Evolutionary conservation across 2,329 filamentous ascomycete genomes (phyloP), one percentile per base, ranked within the genome.

Genomic region (Zasmidium citrigriseum): DNA sequence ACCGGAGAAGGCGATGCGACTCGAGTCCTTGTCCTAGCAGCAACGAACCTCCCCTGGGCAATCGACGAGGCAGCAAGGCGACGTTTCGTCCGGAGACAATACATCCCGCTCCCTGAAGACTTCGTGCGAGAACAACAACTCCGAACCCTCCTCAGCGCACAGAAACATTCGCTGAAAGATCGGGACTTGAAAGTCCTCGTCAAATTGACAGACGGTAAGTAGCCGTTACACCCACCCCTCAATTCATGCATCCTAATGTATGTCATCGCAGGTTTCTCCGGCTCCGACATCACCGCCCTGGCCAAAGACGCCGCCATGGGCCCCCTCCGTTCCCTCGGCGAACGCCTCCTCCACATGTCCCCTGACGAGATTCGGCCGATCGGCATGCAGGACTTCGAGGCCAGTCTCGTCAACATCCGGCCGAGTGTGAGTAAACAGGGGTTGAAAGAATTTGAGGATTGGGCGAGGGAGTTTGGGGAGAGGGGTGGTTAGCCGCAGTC

Each of bases 221-320:
- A 11, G n/a, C n/a, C n/a, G n/a, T n/a, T n/a, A n/a, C n/a, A n/a
- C 27, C 27, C 18, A 4, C 12, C 16, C 29, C 25, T 48, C 10
- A 18, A 54, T 20, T 16, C 22, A 16, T 20, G 11, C 16, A 21
- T 45, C 20, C 12, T 34, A 7, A 23, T 22, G 22, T 24, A 5
- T 27, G 18, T 41, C 20, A 22, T 9, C 22, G 20, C 65, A 97
- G 93, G 92, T n/a, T 99, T 96, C 77, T 97, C 92, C 9, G 95
- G 95, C 46, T 96, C 92, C 1, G 95, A 99, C 70, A 96, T 99
- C 64, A 98, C 95, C 21, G 93, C 95, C 1, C 80, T 99, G 9
- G 95, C 95, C 7, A 99, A 99, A 76, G 95, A 99, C 72, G 95
- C 95, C 9, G 95, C 95, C 2, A 99, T 99, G 95, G 93, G 95